Evolutionary conservation across 345 rosid genomes (phyloP).

Genomic region (Geranium rotundifolium): DNA sequence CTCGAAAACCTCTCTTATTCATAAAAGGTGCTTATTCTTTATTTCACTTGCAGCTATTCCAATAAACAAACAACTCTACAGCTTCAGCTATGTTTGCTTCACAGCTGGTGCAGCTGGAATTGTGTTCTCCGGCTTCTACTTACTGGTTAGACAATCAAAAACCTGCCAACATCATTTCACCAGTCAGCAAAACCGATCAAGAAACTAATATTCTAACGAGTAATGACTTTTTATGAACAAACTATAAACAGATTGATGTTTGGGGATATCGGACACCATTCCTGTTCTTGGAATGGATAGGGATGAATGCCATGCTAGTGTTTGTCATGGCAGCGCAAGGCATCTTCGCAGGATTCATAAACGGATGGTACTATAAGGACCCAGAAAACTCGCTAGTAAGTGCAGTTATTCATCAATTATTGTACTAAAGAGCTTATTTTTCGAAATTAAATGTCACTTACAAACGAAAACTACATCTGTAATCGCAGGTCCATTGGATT

Average conservation of each 20-base stretch:
- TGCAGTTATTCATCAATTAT: not conserved
- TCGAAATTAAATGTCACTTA: no score
- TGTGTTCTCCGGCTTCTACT: conserved; percentile 46
- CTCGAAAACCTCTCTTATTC: not conserved
- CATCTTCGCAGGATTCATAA: conserved; percentile 46
- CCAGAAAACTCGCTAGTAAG: conserved; percentile 42
- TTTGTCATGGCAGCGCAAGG: conserved; percentile 58
- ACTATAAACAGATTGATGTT: conserved; percentile 38
- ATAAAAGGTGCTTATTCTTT: no score
- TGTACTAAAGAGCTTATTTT: no score
- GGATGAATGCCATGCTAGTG: conserved; percentile 64
- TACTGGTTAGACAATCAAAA: conserved; percentile 24
- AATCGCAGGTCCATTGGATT: conserved; percentile 43
- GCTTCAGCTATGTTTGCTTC: conserved; percentile 53
- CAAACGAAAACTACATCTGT: not conserved
- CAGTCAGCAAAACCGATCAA: not conserved
- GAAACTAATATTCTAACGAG: not conserved
- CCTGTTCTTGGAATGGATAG: conserved; percentile 57
- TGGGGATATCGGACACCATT: conserved; percentile 44
- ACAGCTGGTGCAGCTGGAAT: conserved; percentile 56
- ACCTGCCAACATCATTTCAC: not conserved
- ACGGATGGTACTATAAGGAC: conserved; percentile 49
- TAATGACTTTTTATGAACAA: not conserved
- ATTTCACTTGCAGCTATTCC: conserved; percentile 43
- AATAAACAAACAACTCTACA: conserved; percentile 62